Conservation (phyloP, 2,329 filamentous ascomycete species). For the Xylaria sp. region DNA sequence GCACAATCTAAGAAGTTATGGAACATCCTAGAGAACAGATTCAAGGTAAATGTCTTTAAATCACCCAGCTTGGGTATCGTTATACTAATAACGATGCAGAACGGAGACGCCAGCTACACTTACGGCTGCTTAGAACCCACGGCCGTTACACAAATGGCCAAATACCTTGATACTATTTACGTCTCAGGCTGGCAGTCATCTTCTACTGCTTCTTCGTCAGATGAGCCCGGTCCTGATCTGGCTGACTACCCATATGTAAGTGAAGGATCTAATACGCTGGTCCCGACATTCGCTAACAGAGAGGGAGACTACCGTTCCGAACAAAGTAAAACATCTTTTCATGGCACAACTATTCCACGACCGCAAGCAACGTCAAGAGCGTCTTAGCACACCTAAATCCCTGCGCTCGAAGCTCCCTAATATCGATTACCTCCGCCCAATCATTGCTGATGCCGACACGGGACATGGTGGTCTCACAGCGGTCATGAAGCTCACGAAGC, state of each 20-base stretch:
- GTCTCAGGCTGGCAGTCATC: conserved; percentile 99
- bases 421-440: conserved; percentile 93
- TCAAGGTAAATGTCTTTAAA: conserved; percentile 69
- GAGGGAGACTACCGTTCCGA: conserved; percentile 88
- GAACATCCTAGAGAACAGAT: conserved; percentile 86
- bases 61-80: neutral
- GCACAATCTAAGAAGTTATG: conserved; percentile 92
- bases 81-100: conserved; percentile 59
- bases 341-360: conserved; percentile 99
- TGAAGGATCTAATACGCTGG: conserved; percentile 29
- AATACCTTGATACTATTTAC: conserved; percentile 98
- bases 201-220: conserved; percentile 91
- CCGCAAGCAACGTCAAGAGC: conserved; percentile 97
- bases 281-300: conserved; percentile 24
- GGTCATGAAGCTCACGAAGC: conserved; percentile 98
- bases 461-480: conserved; percentile 98
- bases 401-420: conserved; percentile 80
- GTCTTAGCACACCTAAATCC: conserved; percentile 78
- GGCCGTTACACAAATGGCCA: conserved; percentile 99
- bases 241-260: conserved; percentile 94
- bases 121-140: conserved; percentile 98
- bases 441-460: conserved; percentile 96
- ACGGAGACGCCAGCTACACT: conserved; percentile 87
- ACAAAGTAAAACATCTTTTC: conserved; percentile 98
- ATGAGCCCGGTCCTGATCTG: conserved; percentile 97